A percentile compares a stretch with the other conserved stretches of the same genome.
Evolutionary conservation across 2,329 filamentous ascomycete species (phyloP).

Genomic region (Sclerotinia spermophila): DNA sequence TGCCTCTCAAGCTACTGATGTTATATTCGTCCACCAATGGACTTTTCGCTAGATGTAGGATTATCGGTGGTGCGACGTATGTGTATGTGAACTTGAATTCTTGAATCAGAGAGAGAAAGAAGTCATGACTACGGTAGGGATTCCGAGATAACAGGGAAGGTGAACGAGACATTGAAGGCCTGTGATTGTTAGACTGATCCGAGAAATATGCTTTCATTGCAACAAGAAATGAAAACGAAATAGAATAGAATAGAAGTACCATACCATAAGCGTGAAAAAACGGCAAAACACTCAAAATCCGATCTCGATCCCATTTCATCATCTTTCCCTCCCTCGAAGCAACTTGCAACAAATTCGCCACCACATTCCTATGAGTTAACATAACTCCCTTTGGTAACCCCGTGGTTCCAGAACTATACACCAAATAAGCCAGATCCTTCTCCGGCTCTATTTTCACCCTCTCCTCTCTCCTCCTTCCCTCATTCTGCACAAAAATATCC

Average conservation of each 20-base stretch:
- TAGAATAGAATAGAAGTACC: not conserved
- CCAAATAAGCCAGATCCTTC: slow-evolving; percentile 55
- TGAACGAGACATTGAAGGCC: slow-evolving; percentile 48
- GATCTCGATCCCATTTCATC: slow-evolving; percentile 45
- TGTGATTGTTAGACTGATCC: not conserved
- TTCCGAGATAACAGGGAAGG: slow-evolving; percentile 44
- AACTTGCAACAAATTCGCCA: slow-evolving; percentile 19
- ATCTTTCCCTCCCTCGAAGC: slow-evolving; percentile 35
- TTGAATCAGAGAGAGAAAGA: slow-evolving; percentile 50
- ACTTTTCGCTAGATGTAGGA: slow-evolving; percentile 57
- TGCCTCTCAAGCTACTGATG: slow-evolving; percentile 46
- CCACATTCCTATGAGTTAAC: slow-evolving; percentile 37
- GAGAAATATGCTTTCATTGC: not conserved
- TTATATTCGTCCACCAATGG: slow-evolving; percentile 50
- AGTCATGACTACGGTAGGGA: slow-evolving; percentile 55
- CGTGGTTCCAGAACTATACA: slow-evolving; percentile 76
- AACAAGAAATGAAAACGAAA: not conserved
- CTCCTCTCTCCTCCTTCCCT: not conserved
- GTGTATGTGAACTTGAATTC: slow-evolving; percentile 52
- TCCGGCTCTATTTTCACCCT: not conserved
- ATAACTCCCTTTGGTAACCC: slow-evolving; percentile 82
- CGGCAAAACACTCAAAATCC: not conserved
- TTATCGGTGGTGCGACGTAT: slow-evolving; percentile 53
- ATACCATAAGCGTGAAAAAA: slow-evolving; percentile 6
- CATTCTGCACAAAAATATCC: not conserved